Conservation (phyloP, 176 grass and related monocot species). For the Ananas comosus region DNA sequence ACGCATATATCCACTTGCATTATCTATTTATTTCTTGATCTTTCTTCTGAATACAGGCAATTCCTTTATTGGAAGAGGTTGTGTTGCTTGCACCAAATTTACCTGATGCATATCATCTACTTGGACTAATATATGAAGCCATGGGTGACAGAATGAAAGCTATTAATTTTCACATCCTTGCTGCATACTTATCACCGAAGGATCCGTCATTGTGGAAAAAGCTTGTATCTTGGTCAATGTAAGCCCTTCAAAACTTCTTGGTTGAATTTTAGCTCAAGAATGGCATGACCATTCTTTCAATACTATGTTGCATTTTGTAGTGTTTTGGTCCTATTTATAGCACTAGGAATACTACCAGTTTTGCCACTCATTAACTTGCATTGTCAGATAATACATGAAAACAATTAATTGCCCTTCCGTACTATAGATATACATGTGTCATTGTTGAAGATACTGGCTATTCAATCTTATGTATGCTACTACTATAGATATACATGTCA, state of each 20-base stretch:
- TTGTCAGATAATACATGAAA: too few species aligned
- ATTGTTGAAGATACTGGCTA: too few species aligned
- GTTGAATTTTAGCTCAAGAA: background rate
- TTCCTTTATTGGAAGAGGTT: conserved; percentile 77
- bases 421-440: too few species aligned
- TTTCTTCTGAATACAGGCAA: conserved; percentile 29
- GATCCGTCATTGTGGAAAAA: conserved; percentile 82
- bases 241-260: conserved; percentile 9
- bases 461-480: too few species aligned
- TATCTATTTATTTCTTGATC: background rate
- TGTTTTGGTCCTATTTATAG: too few species aligned
- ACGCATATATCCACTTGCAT: background rate
- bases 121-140: conserved; percentile 68
- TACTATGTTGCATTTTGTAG: too few species aligned
- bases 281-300: background rate
- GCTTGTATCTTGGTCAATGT: conserved; percentile 56
- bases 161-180: conserved; percentile 75
- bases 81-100: conserved; percentile 71
- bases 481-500: too few species aligned
- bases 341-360: background rate
- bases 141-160: conserved; percentile 63
- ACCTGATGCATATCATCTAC: conserved; percentile 66
- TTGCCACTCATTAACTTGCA: background rate
- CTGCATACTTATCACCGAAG: conserved; percentile 74
- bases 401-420: too few species aligned